phyloP scores from a whole-genome alignment of 1,284 basidiomycete genomes.

The Omphalotus olearius region DNA sequence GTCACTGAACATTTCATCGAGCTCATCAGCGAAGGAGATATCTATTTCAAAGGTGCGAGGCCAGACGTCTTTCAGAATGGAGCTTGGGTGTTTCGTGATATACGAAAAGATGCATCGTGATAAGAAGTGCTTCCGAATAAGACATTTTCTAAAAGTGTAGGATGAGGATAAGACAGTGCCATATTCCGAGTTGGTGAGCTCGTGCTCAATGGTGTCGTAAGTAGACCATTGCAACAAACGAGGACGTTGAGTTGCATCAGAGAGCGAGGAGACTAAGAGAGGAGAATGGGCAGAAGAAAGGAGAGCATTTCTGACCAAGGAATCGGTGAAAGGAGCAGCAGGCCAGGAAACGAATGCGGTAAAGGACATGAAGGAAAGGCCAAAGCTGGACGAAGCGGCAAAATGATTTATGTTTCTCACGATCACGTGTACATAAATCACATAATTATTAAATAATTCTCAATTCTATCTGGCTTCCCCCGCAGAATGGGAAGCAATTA shows the following conservation, averaged over 20 bases:
- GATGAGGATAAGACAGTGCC: slow-evolving; percentile 68
- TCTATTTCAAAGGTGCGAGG: slow-evolving; percentile 89
- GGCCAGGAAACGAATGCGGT: slow-evolving; percentile 71
- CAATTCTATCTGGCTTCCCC: slow-evolving; percentile 1
- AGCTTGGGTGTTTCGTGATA: slow-evolving; percentile 65
- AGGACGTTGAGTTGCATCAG: slow-evolving; percentile 8
- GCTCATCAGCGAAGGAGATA: slow-evolving; percentile 88
- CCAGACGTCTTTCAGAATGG: slow-evolving; percentile 48
- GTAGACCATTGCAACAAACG: slow-evolving; percentile 70
- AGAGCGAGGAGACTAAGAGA: slow-evolving; percentile 14
- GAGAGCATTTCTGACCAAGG: slow-evolving; percentile 66
- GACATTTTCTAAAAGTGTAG: slow-evolving; percentile 87
- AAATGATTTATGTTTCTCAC: no score
- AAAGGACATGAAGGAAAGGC: slow-evolving; percentile 1
- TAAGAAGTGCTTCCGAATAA: slow-evolving; percentile 95
- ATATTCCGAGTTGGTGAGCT: slow-evolving; percentile 51
- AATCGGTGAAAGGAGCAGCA: slow-evolving; percentile 68
- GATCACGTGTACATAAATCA: slow-evolving; percentile 5
- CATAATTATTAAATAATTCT: not conserved
- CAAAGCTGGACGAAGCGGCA: not conserved
- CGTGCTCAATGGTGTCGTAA: slow-evolving; percentile 82
- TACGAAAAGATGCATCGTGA: slow-evolving; percentile 76
- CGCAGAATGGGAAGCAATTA: slow-evolving; percentile 54
- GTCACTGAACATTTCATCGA: slow-evolving; percentile 92
- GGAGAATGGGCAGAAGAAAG: not conserved